Base-by-base conservation (phyloP, 768 basidiomycete species). In the Saitozyma podzolica region DNA sequence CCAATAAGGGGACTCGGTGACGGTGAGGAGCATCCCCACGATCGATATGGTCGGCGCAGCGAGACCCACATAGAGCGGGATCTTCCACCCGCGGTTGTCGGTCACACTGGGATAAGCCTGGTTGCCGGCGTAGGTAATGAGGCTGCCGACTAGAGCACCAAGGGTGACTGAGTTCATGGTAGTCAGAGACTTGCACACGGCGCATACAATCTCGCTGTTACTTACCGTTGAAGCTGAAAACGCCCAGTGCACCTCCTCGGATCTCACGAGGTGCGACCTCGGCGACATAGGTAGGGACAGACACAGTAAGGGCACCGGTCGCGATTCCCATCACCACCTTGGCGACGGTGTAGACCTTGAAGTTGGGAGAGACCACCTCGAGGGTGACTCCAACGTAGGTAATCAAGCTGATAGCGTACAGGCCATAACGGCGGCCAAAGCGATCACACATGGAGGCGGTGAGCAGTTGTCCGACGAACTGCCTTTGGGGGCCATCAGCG, bases 251-350 rank as follows among this genome's bases (percentile, higher is more conserved):
- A 56, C 58, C 59, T 5, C 60, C 59, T 40, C 64, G 54, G 14
- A 62, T 19, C 41, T 68, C 67, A 42, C 67, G 54, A 37, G 63
- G 56, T 9, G 67, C 55, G 8, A 68, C 20, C 48, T 68, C 67
- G 45, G 53, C 40, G 48, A 68, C 63, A 40, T 59, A 58, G 17
- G 59, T 62, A 8, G 67, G 59, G 3, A 68, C 63, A 40, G 47
- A 47, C 3, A 37, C n/a, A 41, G 62, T 63, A 55, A 68, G 61
- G 19, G 57, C 42, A 8, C 64, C 67, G 0, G 67, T 69, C 3
- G 56, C 61, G 41, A 60, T 61, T 6, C 63, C 67, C 3, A 69
- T 53, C 13, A 69, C 64, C 40, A 69, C 57, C 63, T 68, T 69
- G 50, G 59, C 49, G 0, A 60, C 67, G 20, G 64, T 51, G 64